Conservation (phyloP, 1,284 basidiomycete genomes). For the Ganoderma lucidum region DNA sequence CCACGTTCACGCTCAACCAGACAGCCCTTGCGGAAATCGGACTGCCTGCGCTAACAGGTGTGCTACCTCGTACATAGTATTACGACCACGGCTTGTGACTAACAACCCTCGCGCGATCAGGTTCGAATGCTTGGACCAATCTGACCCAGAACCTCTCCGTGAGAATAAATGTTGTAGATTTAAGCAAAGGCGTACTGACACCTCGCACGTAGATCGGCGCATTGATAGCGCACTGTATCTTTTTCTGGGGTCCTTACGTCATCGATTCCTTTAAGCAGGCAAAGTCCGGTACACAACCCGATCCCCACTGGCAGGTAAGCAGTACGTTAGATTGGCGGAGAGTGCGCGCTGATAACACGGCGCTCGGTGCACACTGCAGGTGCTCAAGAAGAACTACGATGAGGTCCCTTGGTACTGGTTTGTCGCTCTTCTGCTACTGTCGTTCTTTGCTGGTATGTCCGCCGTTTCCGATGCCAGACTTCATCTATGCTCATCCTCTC, state of each 20-base stretch:
- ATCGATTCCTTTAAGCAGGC: constrained; percentile 58
- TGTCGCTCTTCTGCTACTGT: constrained; percentile 52
- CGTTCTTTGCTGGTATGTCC: constrained; percentile 60
- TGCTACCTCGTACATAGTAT: not conserved
- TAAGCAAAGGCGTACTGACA: not conserved
- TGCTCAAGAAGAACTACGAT: constrained; percentile 48
- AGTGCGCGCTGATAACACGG: not conserved
- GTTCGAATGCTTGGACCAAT: constrained; percentile 67
- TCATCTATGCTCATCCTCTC: not conserved
- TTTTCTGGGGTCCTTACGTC: constrained; percentile 66
- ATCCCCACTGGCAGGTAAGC: constrained; percentile 63
- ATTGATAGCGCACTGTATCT: constrained; percentile 65
- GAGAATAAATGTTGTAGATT: constrained; percentile 26
- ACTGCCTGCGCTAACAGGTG: constrained; percentile 50
- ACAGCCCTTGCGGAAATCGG: constrained; percentile 63
- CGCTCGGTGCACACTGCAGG: constrained; percentile 47
- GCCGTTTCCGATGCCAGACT: not conserved
- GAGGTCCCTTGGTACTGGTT: constrained; percentile 67
- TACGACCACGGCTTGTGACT: not conserved
- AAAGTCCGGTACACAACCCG: constrained; percentile 54
- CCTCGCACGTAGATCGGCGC: constrained; percentile 58
- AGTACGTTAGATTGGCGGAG: not conserved
- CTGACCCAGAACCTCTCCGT: constrained; percentile 60
- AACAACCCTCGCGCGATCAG: constrained; percentile 35
- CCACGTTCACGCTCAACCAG: constrained; percentile 58